Evolutionary conservation across 225 moss, liverwort and hornwort species (phyloP), one percentile per base, ranked within the genome.

Genomic region (Asterella californica): DNA sequence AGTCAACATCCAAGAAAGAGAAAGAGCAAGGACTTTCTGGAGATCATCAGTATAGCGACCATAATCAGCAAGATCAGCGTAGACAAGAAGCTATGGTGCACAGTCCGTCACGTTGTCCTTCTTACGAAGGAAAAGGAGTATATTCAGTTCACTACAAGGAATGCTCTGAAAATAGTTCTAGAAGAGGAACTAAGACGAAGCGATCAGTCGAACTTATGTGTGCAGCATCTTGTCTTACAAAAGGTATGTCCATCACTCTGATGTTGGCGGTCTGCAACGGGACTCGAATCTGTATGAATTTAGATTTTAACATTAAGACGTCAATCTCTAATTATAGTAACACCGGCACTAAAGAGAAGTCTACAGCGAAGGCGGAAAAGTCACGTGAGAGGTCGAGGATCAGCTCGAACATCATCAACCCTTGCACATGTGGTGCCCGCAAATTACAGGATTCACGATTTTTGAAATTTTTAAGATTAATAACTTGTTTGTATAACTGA

Each of bases 351-450:
- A 57, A 37, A 36, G 69, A 78, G 24, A 68, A 36, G 32, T 65
- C 49, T 63, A 54, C 53, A 36, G 34, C 22, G 32, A 48, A 65
- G 29, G 78, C 25, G 63, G n/a, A 36, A 15, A 46, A 61, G 10
- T 78, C 78, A 4, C 37, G 24, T 76, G 75, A 57, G 2, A 76
- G 17, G 29, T 33, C 29, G 75, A n/a, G 37, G 79, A n/a, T 30
- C n/a, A 24, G 36, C 60, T 85, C 79, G 22, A 80, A 72, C 24
- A 30, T 68, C 64, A 38, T 19, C n/a, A 80, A 59, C 64, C 61
- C 75, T 46, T 74, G 38, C n/a, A n/a, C n/a, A n/a, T n/a, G n/a
- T n/a, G n/a, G n/a, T n/a, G n/a, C n/a, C n/a, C n/a, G n/a, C n/a
- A n/a, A n/a, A n/a, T n/a, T n/a, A n/a, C n/a, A n/a, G n/a, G n/a